phyloP scores from a whole-genome alignment of 2,329 filamentous ascomycete genomes.

The Simplicillium sp. region DNA sequence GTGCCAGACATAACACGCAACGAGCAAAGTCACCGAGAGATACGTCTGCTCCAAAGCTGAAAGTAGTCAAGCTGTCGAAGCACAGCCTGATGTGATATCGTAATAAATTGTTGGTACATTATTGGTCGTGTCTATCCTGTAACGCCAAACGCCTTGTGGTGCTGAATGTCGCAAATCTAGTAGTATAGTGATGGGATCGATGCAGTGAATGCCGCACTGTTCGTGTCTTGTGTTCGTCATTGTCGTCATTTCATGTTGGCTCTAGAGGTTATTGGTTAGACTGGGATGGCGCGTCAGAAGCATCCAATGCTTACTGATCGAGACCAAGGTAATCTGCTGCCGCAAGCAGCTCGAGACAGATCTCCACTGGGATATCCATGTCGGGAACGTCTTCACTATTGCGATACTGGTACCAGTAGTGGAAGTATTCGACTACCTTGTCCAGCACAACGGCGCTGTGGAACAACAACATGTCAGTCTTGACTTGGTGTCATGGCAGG shows the following conservation, averaged over 20 bases:
- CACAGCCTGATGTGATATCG: too few relatives aligned
- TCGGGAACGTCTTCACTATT: conserved; percentile 66
- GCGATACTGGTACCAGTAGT: conserved; percentile 69
- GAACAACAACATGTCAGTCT: conserved; percentile 14
- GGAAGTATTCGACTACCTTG: conserved; percentile 75
- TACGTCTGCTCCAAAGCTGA: too few relatives aligned
- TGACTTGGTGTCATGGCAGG: not conserved
- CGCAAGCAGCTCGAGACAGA: conserved; percentile 69
- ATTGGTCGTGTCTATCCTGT: too few relatives aligned
- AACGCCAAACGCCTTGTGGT: not conserved
- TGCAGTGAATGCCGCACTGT: too few relatives aligned
- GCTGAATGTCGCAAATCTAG: not conserved
- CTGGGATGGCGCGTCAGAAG: conserved; percentile 15
- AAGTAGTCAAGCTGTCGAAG: too few relatives aligned
- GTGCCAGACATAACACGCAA: conserved; percentile 5
- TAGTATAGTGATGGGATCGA: not conserved
- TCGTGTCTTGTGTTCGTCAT: too few relatives aligned
- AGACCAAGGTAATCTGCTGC: conserved; percentile 69
- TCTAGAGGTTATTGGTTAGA: conserved; percentile 13
- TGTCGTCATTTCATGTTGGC: conserved; percentile 25
- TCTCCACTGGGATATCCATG: conserved; percentile 70
- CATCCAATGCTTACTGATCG: conserved; percentile 35
- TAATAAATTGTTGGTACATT: too few relatives aligned
- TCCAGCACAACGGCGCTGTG: conserved; percentile 63
- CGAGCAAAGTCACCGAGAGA: too few relatives aligned